Conservation (phyloP, 106 monocot species). For the Amphibolis antarctica region DNA sequence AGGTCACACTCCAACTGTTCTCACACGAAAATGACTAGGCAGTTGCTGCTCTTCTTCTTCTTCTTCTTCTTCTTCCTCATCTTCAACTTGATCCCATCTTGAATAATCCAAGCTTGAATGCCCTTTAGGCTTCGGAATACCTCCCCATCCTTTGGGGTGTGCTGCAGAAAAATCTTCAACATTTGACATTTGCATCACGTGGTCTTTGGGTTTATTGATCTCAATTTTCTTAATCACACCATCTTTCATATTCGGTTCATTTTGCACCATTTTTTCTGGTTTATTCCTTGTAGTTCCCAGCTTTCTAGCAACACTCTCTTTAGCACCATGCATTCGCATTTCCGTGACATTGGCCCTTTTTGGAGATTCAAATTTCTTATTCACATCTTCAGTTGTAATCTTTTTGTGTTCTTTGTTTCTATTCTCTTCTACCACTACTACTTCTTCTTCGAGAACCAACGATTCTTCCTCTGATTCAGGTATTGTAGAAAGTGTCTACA, state of each 20-base stretch:
- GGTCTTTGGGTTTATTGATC: background rate
- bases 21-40: slow-evolving; percentile 77
- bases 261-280: slow-evolving; percentile 1
- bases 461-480: slow-evolving; percentile 80
- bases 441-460: slow-evolving; percentile 23
- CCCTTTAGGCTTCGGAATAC: slow-evolving; percentile 83
- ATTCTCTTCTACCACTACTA: slow-evolving; percentile 24
- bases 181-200: background rate
- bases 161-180: slow-evolving; percentile 1
- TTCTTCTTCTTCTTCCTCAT: slow-evolving; percentile 76
- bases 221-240: background rate
- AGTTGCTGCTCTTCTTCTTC: slow-evolving; percentile 47
- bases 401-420: slow-evolving; percentile 5
- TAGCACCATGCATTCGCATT: background rate
- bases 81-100: slow-evolving; percentile 78
- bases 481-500: slow-evolving; percentile 77
- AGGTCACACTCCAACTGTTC: slow-evolving; percentile 62
- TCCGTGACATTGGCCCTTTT: background rate
- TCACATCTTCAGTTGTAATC: background rate
- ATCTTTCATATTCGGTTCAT: slow-evolving; percentile 11
- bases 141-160: slow-evolving; percentile 41
- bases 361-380: slow-evolving; percentile 4
- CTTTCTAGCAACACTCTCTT: background rate
- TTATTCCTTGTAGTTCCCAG: background rate
- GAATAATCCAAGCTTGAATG: slow-evolving; percentile 89